phyloP scores from a whole-genome alignment of 1,284 basidiomycete genomes.

The Puccinia triticina region DNA sequence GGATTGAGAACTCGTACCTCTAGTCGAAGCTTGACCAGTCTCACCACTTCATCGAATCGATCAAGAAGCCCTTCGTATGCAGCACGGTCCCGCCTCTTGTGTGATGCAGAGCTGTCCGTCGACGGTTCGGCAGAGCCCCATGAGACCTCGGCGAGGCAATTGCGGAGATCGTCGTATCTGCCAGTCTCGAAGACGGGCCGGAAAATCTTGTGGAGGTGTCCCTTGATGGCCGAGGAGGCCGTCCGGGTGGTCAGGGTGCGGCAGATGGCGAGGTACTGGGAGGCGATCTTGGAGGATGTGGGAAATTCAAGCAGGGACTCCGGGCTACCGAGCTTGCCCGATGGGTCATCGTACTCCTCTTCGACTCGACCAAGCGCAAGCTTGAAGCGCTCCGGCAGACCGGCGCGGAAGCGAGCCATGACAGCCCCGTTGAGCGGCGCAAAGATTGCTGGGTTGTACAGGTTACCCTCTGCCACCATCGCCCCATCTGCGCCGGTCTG shows the following conservation, averaged over 20 bases:
- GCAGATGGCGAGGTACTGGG: slow-evolving; percentile 86
- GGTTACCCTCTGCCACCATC: slow-evolving; percentile 92
- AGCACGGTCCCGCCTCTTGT: slow-evolving; percentile 56
- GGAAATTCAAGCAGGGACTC: slow-evolving; percentile 66
- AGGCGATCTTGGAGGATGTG: slow-evolving; percentile 70
- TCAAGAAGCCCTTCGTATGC: slow-evolving; percentile 63
- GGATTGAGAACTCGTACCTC: slow-evolving; percentile 63
- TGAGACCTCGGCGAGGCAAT: slow-evolving; percentile 66
- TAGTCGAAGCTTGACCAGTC: slow-evolving; percentile 71
- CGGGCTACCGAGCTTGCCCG: slow-evolving; percentile 40
- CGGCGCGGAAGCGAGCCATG: slow-evolving; percentile 52
- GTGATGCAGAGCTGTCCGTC: neutral
- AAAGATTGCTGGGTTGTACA: slow-evolving; percentile 91
- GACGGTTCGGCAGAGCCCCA: slow-evolving; percentile 58
- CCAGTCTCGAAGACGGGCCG: slow-evolving; percentile 70
- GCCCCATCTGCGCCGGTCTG: slow-evolving; percentile 85
- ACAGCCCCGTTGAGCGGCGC: slow-evolving; percentile 54
- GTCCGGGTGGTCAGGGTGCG: slow-evolving; percentile 72
- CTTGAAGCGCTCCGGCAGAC: slow-evolving; percentile 55
- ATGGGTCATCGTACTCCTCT: slow-evolving; percentile 49
- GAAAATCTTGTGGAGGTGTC: slow-evolving; percentile 89
- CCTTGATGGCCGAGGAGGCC: slow-evolving; percentile 75
- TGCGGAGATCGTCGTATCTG: slow-evolving; percentile 72
- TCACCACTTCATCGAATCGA: slow-evolving; percentile 69
- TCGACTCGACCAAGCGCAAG: slow-evolving; percentile 52